phyloP scores from a whole-genome alignment of 176 grass and related monocot species.

The Paspalum vaginatum region DNA sequence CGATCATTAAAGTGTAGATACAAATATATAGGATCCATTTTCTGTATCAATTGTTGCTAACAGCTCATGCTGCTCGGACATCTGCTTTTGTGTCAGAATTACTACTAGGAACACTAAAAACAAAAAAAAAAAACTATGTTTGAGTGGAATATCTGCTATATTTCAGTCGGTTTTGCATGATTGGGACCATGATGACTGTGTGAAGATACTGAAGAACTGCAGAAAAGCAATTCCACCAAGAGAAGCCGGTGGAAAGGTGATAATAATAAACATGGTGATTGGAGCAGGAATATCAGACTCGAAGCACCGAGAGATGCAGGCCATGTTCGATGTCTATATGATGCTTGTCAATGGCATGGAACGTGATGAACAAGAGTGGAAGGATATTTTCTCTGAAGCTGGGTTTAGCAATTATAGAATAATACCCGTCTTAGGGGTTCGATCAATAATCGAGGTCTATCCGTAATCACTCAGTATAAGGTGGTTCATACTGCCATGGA shows the following conservation, averaged over 20 bases:
- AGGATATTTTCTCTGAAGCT: background rate
- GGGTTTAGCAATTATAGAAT: background rate
- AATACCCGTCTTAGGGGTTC: conserved; percentile 12
- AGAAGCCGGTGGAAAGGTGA: conserved; percentile 17
- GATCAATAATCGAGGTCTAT: conserved; percentile 8
- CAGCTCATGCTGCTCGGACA: no score
- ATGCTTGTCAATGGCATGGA: conserved; percentile 4
- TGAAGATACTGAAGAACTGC: conserved; percentile 15
- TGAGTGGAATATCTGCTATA: background rate
- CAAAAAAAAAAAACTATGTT: no score
- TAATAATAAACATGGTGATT: conserved; percentile 23
- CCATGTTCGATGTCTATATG: background rate
- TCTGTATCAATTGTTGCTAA: no score
- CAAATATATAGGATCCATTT: no score
- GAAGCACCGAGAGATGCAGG: conserved; percentile 15
- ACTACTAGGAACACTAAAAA: no score
- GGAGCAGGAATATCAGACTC: background rate
- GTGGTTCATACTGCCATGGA: background rate
- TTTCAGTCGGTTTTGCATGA: conserved; percentile 1
- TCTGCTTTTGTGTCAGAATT: no score
- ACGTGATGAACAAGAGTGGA: conserved; percentile 8
- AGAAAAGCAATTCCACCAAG: background rate
- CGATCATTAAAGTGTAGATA: no score
- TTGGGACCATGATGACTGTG: conserved; percentile 5
- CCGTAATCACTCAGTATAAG: background rate